Percentiles rank a stretch among this genome's conserved stretches.
phyloP scores from a whole-genome alignment of 305 asterid genomes.

The Fraxinus sp. region DNA sequence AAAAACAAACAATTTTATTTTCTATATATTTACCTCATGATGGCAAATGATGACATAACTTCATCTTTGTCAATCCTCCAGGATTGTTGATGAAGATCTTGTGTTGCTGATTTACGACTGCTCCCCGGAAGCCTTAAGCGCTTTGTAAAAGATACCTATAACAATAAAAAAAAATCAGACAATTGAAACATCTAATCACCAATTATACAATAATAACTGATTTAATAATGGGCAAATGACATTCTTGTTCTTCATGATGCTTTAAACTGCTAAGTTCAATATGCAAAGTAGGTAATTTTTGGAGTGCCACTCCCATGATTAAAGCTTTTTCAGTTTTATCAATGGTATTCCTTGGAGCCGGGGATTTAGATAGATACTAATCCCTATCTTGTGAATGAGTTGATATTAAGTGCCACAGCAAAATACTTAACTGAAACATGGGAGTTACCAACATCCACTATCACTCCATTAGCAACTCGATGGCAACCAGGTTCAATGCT shows the following conservation, averaged over 20 bases:
- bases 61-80: constrained; percentile 98
- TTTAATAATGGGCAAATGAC: constrained; percentile 2
- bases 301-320: neutral
- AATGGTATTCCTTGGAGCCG: neutral
- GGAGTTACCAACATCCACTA: constrained; percentile 61
- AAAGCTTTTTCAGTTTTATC: constrained; percentile 1
- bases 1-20: neutral
- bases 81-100: constrained; percentile 53
- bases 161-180: constrained; percentile 17
- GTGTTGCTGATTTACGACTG: constrained; percentile 42
- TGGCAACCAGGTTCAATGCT: constrained; percentile 72
- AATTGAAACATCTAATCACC: neutral
- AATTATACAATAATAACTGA: constrained; percentile 11
- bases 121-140: constrained; percentile 75
- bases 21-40: constrained; percentile 68
- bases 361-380: constrained; percentile 27
- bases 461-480: constrained; percentile 76
- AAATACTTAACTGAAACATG: constrained; percentile 68
- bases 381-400: constrained; percentile 19
- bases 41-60: constrained; percentile 67
- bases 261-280: constrained; percentile 1
- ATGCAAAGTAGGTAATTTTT: constrained; percentile 1
- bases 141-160: constrained; percentile 78
- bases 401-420: constrained; percentile 25
- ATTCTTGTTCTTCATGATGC: neutral